A percentile compares a stretch with the other conserved stretches of the same genome.
Conservation (phyloP, 176 grass and related monocot species). For the Raddia guianensis region DNA sequence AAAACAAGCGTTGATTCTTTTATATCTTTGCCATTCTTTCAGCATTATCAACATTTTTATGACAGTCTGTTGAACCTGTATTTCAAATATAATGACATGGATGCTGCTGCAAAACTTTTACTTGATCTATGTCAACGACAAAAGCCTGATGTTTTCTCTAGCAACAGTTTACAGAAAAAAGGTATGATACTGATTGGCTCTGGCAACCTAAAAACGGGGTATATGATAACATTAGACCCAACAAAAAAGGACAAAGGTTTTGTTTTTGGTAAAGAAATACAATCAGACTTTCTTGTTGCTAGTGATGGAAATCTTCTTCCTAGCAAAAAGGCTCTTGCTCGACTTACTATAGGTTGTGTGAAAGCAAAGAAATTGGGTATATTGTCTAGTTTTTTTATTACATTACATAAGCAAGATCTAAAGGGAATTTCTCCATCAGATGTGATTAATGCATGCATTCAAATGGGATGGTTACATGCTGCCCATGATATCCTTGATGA, state of each 20-base stretch:
- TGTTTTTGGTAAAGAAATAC: constrained; percentile 42
- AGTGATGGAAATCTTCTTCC: constrained; percentile 55
- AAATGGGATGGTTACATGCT: constrained; percentile 73
- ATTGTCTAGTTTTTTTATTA: constrained; percentile 65
- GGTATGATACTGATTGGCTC: constrained; percentile 70
- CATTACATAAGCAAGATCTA: constrained; percentile 46
- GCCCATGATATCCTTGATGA: constrained; percentile 81
- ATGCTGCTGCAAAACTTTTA: constrained; percentile 69
- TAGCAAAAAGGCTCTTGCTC: constrained; percentile 74
- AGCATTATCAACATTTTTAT: constrained; percentile 69
- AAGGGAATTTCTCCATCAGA: constrained; percentile 40
- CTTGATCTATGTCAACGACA: constrained; percentile 55
- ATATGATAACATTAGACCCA: constrained; percentile 67
- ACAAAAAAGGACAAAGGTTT: constrained; percentile 61
- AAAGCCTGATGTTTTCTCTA: constrained; percentile 36
- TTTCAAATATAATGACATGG: constrained; percentile 79
- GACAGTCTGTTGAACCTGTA: constrained; percentile 75
- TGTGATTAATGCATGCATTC: constrained; percentile 67
- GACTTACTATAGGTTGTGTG: constrained; percentile 67
- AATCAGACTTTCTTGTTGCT: constrained; percentile 47
- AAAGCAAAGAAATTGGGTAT: constrained; percentile 60
- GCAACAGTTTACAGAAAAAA: constrained; percentile 45
- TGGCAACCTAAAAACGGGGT: constrained; percentile 70
- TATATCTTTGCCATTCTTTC: constrained; percentile 39
- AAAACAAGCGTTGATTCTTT: constrained; percentile 65